phyloP scores from a whole-genome alignment of 345 rosid species.

The Rhizophora mangle region DNA sequence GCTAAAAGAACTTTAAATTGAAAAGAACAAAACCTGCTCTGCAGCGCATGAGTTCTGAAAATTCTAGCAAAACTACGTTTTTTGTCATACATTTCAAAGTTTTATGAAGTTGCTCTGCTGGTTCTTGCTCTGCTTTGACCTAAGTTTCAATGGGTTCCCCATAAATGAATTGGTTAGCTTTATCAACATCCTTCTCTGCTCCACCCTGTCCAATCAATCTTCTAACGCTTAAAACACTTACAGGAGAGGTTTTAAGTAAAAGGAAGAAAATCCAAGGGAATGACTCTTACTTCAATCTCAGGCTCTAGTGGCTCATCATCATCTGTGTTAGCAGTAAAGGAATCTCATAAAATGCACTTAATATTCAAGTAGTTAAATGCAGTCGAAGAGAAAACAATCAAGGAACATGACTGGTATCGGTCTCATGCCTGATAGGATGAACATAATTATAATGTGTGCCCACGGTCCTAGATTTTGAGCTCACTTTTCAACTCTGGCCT shows the following conservation, averaged over 20 bases:
- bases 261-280: neutral
- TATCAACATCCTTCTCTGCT: conserved; percentile 57
- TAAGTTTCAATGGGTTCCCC: conserved; percentile 64
- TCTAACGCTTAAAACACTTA: neutral
- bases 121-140: conserved; percentile 47
- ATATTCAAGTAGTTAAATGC: too few relatives aligned
- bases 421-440: too few relatives aligned
- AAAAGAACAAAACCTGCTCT: conserved; percentile 50
- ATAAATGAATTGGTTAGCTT: conserved; percentile 49
- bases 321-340: conserved; percentile 31
- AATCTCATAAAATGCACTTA: neutral
- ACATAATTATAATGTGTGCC: too few relatives aligned
- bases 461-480: too few relatives aligned
- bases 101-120: conserved; percentile 47
- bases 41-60: conserved; percentile 76
- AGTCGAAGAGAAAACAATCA: too few relatives aligned
- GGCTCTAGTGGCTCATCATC: conserved; percentile 87
- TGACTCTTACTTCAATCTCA: conserved; percentile 58
- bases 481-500: too few relatives aligned
- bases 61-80: conserved; percentile 71
- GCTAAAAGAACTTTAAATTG: neutral
- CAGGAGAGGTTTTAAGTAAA: neutral
- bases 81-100: conserved; percentile 79
- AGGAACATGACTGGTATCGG: too few relatives aligned
- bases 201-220: conserved; percentile 54